A percentile compares a stretch with the other conserved stretches of the same genome.
These are phyloP conservation scores for Dacryopinax primogenitus DNA, from an alignment of 768 basidiomycete genomes.

Conservation along the genomic window DNA sequence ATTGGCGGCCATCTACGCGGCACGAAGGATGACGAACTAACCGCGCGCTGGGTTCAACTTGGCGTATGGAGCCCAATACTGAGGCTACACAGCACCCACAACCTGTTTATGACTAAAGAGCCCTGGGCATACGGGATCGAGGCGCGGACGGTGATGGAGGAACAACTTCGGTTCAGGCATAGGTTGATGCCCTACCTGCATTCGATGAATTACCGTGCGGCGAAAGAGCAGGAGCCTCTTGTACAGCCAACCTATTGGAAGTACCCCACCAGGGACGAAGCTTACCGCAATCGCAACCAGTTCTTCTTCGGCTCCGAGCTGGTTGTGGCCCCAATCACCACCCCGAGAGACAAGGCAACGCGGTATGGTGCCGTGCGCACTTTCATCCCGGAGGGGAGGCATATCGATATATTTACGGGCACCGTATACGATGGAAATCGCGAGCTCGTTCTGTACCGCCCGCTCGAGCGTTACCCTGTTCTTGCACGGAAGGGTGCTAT, in stretches of 20 bases:
- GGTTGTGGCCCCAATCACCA: slow-evolving; percentile 16
- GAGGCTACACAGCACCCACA: slow-evolving; percentile 19
- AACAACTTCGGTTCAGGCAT: slow-evolving; percentile 16
- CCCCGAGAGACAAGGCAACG: slow-evolving; percentile 12
- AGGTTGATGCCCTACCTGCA: slow-evolving; percentile 19
- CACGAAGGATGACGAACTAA: slow-evolving; percentile 19
- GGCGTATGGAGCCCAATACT: slow-evolving; percentile 20
- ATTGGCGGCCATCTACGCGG: slow-evolving; percentile 19
- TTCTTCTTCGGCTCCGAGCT: slow-evolving; percentile 19
- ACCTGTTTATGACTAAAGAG: slow-evolving; percentile 20
- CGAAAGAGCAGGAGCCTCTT: slow-evolving; percentile 9
- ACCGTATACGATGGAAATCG: slow-evolving; percentile 20
- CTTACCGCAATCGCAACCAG: slow-evolving; percentile 18
- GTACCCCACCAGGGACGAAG: slow-evolving; percentile 14
- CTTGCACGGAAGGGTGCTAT: slow-evolving; percentile 18
- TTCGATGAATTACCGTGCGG: slow-evolving; percentile 11
- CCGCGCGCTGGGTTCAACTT: slow-evolving; percentile 18
- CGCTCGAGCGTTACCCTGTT: slow-evolving; percentile 15
- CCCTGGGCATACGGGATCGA: slow-evolving; percentile 17
- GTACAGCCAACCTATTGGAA: slow-evolving; percentile 20
- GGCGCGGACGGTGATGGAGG: slow-evolving; percentile 12
- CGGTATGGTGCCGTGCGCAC: slow-evolving; percentile 11
- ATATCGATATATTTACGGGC: slow-evolving; percentile 18
- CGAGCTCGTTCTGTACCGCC: slow-evolving; percentile 14
- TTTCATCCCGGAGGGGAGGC: slow-evolving; percentile 17